Base-by-base conservation (phyloP, 306 rosid species). In the Cyamopsis tetragonoloba region DNA sequence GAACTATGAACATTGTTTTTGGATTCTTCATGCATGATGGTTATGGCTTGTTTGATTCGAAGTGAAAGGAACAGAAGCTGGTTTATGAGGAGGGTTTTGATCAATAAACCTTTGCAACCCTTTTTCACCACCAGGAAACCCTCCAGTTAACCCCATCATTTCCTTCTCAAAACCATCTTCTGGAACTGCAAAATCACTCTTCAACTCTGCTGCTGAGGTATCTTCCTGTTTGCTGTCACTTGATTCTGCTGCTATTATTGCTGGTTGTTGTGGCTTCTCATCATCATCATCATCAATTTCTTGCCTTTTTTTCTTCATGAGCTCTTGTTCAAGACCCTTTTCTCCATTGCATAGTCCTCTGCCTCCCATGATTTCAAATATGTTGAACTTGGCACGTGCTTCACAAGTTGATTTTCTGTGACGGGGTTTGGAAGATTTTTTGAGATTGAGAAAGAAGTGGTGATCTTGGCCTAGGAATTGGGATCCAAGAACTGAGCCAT, bases 121-220 rank as follows among this genome's bases (percentile, higher is more conserved):
- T 62, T 79, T 88, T 55, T 93, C 98, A 7, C 98, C 98, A 8
- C 97, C 98, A 1, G 97, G 98, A 58, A 93, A 93, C 23, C 98
- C 98, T 4, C 98, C 97, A 0, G 97, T 93, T 38, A 90, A 66
- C 22, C 97, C 99, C 96, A 90, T 84, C 84, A 93, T 26, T 79
- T 93, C 97, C 75, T 90, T 93, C 5, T 90, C 99, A 44, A 93
- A 93, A 39, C 66, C 92, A 19, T 87, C 86, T 71, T 88, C 84
- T 2, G 88, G 54, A 65, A 84, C 63, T 35, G 14, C 26, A 61
- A 23, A 50, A 49, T 5, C 37, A 38, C 30, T n/a, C 43, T 4
- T 28, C 24, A 61, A 6, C 34, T 28, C 6, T 8, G 28, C 35
- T 9, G n/a, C 74, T 9, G 74, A 43, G 22, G 19, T 46, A 39